These are phyloP conservation scores for Fusarium neocosmosporiellum DNA, from an alignment of 2,329 filamentous ascomycete species.

Conservation along the genomic window DNA sequence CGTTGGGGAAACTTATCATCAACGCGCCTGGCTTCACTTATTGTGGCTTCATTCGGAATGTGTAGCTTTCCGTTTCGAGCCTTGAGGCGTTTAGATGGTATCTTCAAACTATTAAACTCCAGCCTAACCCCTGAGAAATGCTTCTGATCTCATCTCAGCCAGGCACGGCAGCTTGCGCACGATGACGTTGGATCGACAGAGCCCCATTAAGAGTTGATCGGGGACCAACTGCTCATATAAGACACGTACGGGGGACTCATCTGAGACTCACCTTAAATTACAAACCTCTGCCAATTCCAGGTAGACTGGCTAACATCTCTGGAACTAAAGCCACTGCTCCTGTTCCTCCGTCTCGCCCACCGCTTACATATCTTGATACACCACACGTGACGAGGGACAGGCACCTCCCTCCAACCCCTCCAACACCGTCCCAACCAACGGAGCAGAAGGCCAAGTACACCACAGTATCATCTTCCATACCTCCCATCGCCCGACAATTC, in stretches of 20 bases:
- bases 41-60: neutral
- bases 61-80: neutral
- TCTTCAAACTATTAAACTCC: neutral
- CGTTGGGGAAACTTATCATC: neutral
- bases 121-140: constrained; percentile 9
- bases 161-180: neutral
- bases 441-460: neutral
- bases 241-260: neutral
- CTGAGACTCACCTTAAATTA: neutral
- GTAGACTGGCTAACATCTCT: neutral
- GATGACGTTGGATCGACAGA: constrained; percentile 29
- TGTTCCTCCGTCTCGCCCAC: neutral
- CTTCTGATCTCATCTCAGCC: constrained; percentile 11
- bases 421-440: neutral
- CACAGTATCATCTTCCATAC: constrained; percentile 5
- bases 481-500: neutral
- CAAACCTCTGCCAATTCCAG: neutral
- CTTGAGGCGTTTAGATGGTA: neutral
- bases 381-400: constrained; percentile 24
- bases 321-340: neutral
- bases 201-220: neutral
- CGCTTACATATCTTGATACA: neutral
- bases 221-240: neutral
- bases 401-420: constrained; percentile 10
- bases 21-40: neutral